Percentiles rank a stretch among this genome's conserved stretches.
Conservation (phyloP, 163 green algal genomes). For the Chlamydomonas reinhardtii region DNA sequence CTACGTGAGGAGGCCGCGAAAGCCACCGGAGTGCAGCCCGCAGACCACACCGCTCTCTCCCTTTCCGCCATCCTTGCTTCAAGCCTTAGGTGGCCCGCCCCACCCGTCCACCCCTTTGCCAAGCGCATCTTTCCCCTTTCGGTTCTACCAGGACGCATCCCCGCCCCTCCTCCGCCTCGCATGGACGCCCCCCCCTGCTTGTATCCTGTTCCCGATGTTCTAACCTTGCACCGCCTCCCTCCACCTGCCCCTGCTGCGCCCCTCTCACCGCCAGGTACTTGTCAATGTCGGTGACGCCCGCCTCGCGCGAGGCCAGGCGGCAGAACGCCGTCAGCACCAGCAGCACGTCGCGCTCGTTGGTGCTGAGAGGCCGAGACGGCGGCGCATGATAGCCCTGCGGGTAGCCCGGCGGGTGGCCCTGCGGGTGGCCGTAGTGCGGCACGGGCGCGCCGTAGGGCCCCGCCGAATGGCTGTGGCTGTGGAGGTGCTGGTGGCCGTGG, state of each 20-base stretch:
- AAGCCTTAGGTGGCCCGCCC: too few species aligned
- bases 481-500: neutral
- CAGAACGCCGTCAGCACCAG: conserved; percentile 78
- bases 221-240: neutral
- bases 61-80: too few species aligned
- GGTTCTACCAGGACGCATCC: too few species aligned
- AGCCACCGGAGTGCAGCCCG: too few species aligned
- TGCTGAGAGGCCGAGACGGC: conserved; percentile 2
- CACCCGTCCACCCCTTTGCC: too few species aligned
- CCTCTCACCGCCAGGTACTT: conserved; percentile 64
- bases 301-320: conserved; percentile 72
- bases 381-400: neutral
- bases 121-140: too few species aligned
- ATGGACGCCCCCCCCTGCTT: too few species aligned
- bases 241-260: too few species aligned
- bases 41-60: too few species aligned
- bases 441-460: neutral
- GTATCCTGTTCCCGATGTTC: neutral
- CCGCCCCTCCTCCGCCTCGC: too few species aligned
- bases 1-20: too few species aligned
- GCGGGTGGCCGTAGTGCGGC: neutral
- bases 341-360: conserved; percentile 84
- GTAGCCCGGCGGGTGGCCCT: conserved; percentile 1
- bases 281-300: conserved; percentile 73
- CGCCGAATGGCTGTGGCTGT: neutral